Conservation (phyloP, 306 rosid species). For the barrel medic (Medicago truncatula) region DNA sequence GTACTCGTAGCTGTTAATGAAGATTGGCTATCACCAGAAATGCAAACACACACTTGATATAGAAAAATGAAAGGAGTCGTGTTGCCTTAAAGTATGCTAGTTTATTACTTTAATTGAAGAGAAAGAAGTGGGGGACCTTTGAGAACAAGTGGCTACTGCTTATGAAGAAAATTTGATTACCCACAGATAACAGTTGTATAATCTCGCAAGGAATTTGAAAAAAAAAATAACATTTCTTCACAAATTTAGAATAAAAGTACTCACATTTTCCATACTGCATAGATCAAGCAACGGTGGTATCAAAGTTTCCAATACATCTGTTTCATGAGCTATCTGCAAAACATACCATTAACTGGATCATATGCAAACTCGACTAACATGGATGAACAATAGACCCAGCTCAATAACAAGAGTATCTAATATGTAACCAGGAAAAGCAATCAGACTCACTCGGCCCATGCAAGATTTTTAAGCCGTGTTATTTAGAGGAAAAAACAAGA, state of each 20-base stretch:
- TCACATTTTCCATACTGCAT: constrained; percentile 73
- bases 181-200: constrained; percentile 24
- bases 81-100: background rate
- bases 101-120: background rate
- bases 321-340: constrained; percentile 75
- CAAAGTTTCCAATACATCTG: constrained; percentile 62
- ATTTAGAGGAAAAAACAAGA: too few relatives aligned
- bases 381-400: constrained; percentile 36
- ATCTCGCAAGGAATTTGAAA: constrained; percentile 24
- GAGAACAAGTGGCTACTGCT: constrained; percentile 19
- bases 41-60: background rate
- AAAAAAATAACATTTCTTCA: constrained; percentile 34
- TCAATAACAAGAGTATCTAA: constrained; percentile 23
- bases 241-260: constrained; percentile 45
- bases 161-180: constrained; percentile 21
- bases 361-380: constrained; percentile 33
- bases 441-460: background rate
- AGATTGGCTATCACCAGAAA: background rate
- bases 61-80: background rate
- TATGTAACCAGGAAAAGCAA: constrained; percentile 27
- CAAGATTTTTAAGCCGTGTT: too few relatives aligned
- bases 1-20: background rate
- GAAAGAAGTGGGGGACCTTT: constrained; percentile 2
- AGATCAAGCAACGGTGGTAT: constrained; percentile 79
- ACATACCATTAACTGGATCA: constrained; percentile 41